Base-by-base conservation (phyloP, 106 monocot genomes). In the Acanthochlamys bracteata region DNA sequence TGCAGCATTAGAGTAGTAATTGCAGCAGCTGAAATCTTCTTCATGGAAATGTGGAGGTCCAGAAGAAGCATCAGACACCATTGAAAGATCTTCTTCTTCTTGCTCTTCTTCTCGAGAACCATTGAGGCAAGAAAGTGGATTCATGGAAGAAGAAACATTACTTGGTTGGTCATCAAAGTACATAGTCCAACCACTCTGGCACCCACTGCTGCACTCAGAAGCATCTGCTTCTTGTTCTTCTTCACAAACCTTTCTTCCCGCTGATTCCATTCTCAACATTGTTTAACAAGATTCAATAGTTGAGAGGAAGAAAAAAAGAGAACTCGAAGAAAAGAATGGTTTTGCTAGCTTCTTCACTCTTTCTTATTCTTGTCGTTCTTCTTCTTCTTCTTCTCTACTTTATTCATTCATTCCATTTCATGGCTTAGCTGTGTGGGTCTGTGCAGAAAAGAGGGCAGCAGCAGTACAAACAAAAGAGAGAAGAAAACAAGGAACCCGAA, bases 61-160 rank as follows among this genome's bases (percentile, higher is more conserved):
- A 39, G 96, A 98, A 10, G 96, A 98, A 39, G 96, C 96, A 73
- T 98, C 96, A 20, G 96, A 98, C 59, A 98, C 76, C 91, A 85
- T 98, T 0, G 96, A 98, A 7, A 83, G 65, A 55, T 83, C 96
- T 56, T 92, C 96, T 33, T 83, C 90, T 27, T 60, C 74, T 21
- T 72, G 73, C n/a, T 78, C 78, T 19, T 63, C 51, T 19, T 26
- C 22, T 22, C 14, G 17, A 41, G 45, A 39, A 17, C 19, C 23
- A 41, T 11, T n/a, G n/a, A n/a, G n/a, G n/a, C n/a, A n/a, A n/a
- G n/a, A n/a, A n/a, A n/a, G n/a, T n/a, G n/a, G n/a, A n/a, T n/a
- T n/a, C 60, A 40, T 33, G 19, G 64, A 83, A 79, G 11, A 33
- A 33, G 33, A 33, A 33, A 33, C 33, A 33, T 33, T 33, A 33